Evolutionary conservation across 192 early-diverging fungal species (phyloP).

Genomic region (Martensiomyces pterosporus): DNA sequence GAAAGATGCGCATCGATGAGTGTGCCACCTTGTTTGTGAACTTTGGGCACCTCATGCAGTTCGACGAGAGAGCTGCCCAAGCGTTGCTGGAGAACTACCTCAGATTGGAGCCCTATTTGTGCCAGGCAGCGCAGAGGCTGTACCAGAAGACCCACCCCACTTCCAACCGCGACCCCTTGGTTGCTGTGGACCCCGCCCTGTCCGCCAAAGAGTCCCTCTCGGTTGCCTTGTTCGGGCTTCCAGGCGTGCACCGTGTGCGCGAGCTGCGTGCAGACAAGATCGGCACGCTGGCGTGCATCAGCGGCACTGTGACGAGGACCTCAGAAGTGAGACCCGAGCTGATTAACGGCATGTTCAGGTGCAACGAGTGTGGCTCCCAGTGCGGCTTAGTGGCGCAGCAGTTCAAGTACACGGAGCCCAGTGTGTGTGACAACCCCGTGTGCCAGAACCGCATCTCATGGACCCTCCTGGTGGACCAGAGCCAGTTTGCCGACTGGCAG

Average conservation of each 20-base stretch:
- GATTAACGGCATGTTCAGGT: slow-evolving; percentile 84
- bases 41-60: slow-evolving; percentile 58
- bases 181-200: slow-evolving; percentile 38
- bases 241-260: slow-evolving; percentile 64
- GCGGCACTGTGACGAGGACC: slow-evolving; percentile 94
- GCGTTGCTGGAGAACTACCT: slow-evolving; percentile 71
- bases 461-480: slow-evolving; percentile 75
- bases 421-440: slow-evolving; percentile 72
- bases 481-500: slow-evolving; percentile 97
- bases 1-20: slow-evolving; percentile 54
- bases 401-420: slow-evolving; percentile 95
- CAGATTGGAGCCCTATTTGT: slow-evolving; percentile 82
- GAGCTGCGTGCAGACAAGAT: slow-evolving; percentile 79
- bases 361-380: slow-evolving; percentile 74
- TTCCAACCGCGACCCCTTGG: background rate
- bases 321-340: slow-evolving; percentile 97
- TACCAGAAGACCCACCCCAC: slow-evolving; percentile 46
- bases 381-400: slow-evolving; percentile 89
- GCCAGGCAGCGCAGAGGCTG: slow-evolving; percentile 78
- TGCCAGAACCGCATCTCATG: slow-evolving; percentile 82
- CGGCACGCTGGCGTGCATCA: slow-evolving; percentile 75
- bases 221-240: slow-evolving; percentile 66
- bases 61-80: slow-evolving; percentile 57
- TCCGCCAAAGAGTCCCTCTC: too few relatives aligned
- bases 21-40: slow-evolving; percentile 72